Percentiles rank a stretch among this genome's conserved stretches.
These are phyloP conservation scores for Aspergillus tamarii DNA, from an alignment of 2,329 filamentous ascomycete species.

Conservation along the genomic window DNA sequence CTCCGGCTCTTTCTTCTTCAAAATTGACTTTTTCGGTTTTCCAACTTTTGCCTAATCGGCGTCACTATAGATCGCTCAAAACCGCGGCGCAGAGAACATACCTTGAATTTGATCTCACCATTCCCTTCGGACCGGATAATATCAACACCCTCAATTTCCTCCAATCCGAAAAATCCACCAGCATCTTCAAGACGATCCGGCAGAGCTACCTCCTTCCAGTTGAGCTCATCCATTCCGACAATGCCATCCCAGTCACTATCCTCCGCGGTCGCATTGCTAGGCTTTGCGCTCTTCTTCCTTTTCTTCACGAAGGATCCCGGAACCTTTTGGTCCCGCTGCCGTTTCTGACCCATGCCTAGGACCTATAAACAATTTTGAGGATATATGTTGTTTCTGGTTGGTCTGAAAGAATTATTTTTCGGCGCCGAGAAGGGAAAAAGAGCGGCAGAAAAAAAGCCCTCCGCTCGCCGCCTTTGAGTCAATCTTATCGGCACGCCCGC, in stretches of 20 bases:
- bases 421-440: constrained; percentile 34
- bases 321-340: constrained; percentile 37
- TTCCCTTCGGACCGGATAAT: constrained; percentile 69
- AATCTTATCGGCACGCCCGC: constrained; percentile 38
- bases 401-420: constrained; percentile 15
- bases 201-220: constrained; percentile 66
- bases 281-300: constrained; percentile 34
- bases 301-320: constrained; percentile 37
- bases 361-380: neutral
- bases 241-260: constrained; percentile 30
- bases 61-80: constrained; percentile 13
- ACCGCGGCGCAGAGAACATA: constrained; percentile 21
- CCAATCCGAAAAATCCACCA: constrained; percentile 90
- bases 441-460: constrained; percentile 36
- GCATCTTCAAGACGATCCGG: constrained; percentile 82
- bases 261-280: constrained; percentile 15
- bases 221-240: constrained; percentile 54
- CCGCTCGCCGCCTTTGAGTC: constrained; percentile 25
- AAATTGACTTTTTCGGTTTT: constrained; percentile 37
- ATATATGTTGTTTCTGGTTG: neutral
- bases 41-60: constrained; percentile 36
- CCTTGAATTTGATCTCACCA: constrained; percentile 49
- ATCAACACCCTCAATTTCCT: constrained; percentile 90
- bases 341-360: constrained; percentile 40
- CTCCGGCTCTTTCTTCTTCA: constrained; percentile 27